phyloP scores from a whole-genome alignment of 345 rosid genomes.

The Firmiana major region DNA sequence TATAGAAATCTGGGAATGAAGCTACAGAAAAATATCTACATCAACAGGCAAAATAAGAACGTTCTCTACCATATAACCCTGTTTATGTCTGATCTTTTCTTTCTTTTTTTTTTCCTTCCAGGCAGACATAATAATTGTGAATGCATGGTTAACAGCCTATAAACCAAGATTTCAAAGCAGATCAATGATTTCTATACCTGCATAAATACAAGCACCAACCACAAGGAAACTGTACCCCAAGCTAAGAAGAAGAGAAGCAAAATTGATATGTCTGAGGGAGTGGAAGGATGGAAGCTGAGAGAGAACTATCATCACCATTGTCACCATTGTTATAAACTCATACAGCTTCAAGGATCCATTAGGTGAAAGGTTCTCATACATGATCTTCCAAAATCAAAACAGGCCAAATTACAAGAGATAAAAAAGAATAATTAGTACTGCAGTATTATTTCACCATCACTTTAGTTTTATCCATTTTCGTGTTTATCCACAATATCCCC shows the following conservation, averaged over 20 bases:
- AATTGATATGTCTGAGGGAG: constrained; percentile 90
- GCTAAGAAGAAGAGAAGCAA: constrained; percentile 77
- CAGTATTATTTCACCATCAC: neutral
- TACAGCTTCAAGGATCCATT: constrained; percentile 74
- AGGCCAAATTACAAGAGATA: neutral
- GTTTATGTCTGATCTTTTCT: too few relatives aligned
- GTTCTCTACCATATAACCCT: too few relatives aligned
- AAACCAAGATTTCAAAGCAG: neutral
- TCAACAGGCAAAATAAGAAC: neutral
- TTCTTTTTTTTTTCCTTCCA: too few relatives aligned
- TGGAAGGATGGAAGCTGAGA: constrained; percentile 94
- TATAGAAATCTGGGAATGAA: neutral
- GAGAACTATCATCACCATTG: constrained; percentile 73
- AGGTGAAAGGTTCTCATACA: constrained; percentile 77
- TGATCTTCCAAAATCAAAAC: constrained; percentile 40
- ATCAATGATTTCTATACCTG: constrained; percentile 46
- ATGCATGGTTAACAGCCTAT: too few relatives aligned
- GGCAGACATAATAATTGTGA: neutral
- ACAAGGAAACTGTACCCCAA: constrained; percentile 85
- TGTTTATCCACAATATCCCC: too few relatives aligned
- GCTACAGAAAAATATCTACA: neutral
- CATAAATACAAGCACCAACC: constrained; percentile 79
- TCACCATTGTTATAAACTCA: constrained; percentile 92
- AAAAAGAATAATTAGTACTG: neutral
- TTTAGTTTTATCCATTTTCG: too few relatives aligned